These are phyloP conservation scores for Biscogniauxia sp. DNA, from an alignment of 2,329 filamentous ascomycete genomes.

Conservation along the genomic window DNA sequence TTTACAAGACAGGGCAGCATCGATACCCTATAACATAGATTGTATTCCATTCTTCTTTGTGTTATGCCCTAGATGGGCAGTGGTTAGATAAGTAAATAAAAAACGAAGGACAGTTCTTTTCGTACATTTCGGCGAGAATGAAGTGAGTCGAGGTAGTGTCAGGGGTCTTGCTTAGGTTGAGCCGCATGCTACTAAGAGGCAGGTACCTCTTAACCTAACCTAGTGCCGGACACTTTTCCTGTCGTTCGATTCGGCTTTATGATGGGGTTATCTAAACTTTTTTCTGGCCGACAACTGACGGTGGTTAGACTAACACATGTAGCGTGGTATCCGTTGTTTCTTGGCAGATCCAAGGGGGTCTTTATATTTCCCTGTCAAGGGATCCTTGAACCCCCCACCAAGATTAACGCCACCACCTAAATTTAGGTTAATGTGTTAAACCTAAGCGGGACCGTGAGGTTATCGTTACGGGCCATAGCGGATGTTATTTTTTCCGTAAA, in stretches of 20 bases:
- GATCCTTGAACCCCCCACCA: too few species aligned
- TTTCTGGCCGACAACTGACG: not conserved
- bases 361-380: too few species aligned
- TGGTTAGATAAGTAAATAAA: not conserved
- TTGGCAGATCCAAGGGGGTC: not conserved
- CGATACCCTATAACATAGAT: not conserved
- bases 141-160: not conserved
- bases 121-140: not conserved
- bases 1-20: not conserved
- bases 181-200: not conserved
- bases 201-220: not conserved
- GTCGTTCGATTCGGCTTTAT: not conserved
- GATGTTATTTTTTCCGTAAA: too few species aligned
- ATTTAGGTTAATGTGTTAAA: too few species aligned
- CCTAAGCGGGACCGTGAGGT: too few species aligned
- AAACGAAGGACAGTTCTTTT: not conserved
- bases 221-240: not conserved
- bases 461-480: too few species aligned
- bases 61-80: not conserved
- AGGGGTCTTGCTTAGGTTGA: not conserved
- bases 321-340: not conserved
- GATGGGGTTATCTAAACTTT: not conserved
- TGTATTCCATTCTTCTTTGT: not conserved
- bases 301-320: not conserved
- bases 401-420: too few species aligned